These are phyloP conservation scores for Thermomucor indicae-seudaticae DNA, from an alignment of 371 early-diverging fungal species.

Conservation along the genomic window DNA sequence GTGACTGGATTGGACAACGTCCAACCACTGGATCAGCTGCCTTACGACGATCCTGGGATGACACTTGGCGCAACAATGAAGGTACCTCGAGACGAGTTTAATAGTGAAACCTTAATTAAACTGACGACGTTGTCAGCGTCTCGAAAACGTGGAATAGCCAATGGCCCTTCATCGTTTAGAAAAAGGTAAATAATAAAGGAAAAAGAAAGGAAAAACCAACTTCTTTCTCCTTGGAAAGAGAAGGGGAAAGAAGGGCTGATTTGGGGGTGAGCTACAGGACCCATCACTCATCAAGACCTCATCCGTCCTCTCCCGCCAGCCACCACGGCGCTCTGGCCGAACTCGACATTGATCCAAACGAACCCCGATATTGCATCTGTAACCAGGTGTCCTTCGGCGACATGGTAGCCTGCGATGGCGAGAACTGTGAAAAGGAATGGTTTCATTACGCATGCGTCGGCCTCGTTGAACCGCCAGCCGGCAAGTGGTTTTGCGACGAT, in stretches of 20 bases:
- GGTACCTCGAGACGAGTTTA: too few species aligned
- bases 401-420: slow-evolving; percentile 96
- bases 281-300: slow-evolving; percentile 20
- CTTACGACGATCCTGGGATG: background rate
- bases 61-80: background rate
- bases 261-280: slow-evolving; percentile 16
- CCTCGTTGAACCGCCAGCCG: slow-evolving; percentile 76
- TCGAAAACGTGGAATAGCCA: too few species aligned
- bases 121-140: background rate
- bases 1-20: slow-evolving; percentile 22
- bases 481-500: slow-evolving; percentile 91
- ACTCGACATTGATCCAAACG: slow-evolving; percentile 89
- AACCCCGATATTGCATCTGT: slow-evolving; percentile 94
- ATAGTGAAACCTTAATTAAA: too few species aligned
- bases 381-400: slow-evolving; percentile 96
- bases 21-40: too few species aligned
- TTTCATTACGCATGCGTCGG: slow-evolving; percentile 95
- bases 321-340: slow-evolving; percentile 37
- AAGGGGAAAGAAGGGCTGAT: background rate
- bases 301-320: background rate
- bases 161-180: slow-evolving; percentile 1
- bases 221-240: background rate
- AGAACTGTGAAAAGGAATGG: slow-evolving; percentile 92
- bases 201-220: slow-evolving; percentile 7
- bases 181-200: slow-evolving; percentile 1